A percentile compares a stretch with the other conserved stretches of the same genome.
These are phyloP conservation scores for Citrullus amarus DNA, from an alignment of 306 rosid genomes.

Conservation along the genomic window DNA sequence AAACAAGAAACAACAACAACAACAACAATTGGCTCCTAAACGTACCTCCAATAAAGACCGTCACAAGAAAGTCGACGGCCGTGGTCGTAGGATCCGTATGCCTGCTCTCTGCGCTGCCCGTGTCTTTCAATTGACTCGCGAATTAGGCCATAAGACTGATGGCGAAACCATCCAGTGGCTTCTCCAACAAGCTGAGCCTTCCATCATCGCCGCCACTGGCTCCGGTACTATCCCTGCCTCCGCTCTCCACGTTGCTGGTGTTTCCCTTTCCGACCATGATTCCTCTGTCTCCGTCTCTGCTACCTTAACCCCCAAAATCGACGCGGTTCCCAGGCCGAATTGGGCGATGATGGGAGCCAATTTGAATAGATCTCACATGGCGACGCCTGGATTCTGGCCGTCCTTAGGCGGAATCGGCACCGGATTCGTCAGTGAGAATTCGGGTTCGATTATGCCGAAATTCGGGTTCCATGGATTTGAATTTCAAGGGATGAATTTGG, in stretches of 20 bases:
- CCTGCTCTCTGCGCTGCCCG: slow-evolving; percentile 52
- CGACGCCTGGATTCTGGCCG: slow-evolving; percentile 28
- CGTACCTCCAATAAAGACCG: slow-evolving; percentile 38
- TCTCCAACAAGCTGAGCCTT: slow-evolving; percentile 40
- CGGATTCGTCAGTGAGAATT: slow-evolving; percentile 18
- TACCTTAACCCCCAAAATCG: slow-evolving; percentile 22
- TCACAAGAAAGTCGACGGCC: slow-evolving; percentile 47
- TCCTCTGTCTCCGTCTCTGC: slow-evolving; percentile 32
- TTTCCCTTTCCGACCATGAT: slow-evolving; percentile 35
- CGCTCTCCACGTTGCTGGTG: slow-evolving; percentile 16
- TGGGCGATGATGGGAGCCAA: slow-evolving; percentile 32
- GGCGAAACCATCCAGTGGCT: slow-evolving; percentile 56
- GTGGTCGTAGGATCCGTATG: slow-evolving; percentile 49
- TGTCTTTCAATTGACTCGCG: slow-evolving; percentile 40
- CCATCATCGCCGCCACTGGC: slow-evolving; percentile 42
- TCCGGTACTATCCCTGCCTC: slow-evolving; percentile 39
- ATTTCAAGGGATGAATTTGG: slow-evolving; percentile 23
- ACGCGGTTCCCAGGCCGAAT: slow-evolving; percentile 14
- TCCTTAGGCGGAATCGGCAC: slow-evolving; percentile 20
- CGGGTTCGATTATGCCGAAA: slow-evolving; percentile 19
- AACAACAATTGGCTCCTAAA: slow-evolving; percentile 25
- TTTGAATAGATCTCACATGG: slow-evolving; percentile 21
- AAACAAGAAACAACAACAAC: slow-evolving; percentile 15
- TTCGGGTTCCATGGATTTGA: slow-evolving; percentile 37
- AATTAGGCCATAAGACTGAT: slow-evolving; percentile 37